These are phyloP conservation scores for Ophiocytium majus DNA, from an alignment of 352 stramenopile species.

Conservation along the genomic window DNA sequence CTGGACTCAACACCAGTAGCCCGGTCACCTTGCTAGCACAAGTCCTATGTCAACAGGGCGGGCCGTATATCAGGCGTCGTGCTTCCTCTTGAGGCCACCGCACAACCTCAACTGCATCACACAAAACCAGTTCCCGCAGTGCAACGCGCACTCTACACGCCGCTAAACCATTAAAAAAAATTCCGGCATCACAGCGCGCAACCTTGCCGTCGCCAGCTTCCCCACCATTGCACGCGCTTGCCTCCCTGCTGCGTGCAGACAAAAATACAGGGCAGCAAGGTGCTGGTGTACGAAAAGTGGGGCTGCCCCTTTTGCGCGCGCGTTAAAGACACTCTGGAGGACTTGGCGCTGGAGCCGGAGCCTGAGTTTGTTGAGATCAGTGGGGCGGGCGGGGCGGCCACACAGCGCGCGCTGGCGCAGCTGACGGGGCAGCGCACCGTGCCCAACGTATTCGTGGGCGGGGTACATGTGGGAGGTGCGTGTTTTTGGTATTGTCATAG, in stretches of 20 bases:
- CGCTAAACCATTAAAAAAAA: not conserved
- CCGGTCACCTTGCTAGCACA: too few relatives aligned
- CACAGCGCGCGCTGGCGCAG: slow-evolving; percentile 69
- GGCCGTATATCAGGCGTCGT: not conserved
- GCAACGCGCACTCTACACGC: not conserved
- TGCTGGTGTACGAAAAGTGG: not conserved
- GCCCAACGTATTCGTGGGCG: slow-evolving; percentile 96
- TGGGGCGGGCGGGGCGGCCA: slow-evolving; percentile 24
- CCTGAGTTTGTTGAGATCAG: slow-evolving; percentile 51
- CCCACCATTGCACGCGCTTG: too few relatives aligned
- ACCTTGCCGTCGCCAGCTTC: not conserved
- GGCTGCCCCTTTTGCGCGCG: not conserved
- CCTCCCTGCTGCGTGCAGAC: too few relatives aligned
- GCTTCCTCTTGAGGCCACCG: not conserved
- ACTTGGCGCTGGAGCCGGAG: not conserved
- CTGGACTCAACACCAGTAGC: too few relatives aligned
- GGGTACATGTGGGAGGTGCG: slow-evolving; percentile 55
- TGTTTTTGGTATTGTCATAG: too few relatives aligned
- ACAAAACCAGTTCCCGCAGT: not conserved
- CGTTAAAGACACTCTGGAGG: not conserved
- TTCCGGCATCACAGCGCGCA: not conserved
- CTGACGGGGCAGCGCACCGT: slow-evolving; percentile 90
- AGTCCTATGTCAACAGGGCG: too few relatives aligned
- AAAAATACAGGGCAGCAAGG: not conserved
- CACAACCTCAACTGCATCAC: not conserved